A percentile compares a stretch with the other conserved stretches of the same genome.
Conservation (phyloP, 1,139 yeast genomes). For the Pichia sp. region DNA sequence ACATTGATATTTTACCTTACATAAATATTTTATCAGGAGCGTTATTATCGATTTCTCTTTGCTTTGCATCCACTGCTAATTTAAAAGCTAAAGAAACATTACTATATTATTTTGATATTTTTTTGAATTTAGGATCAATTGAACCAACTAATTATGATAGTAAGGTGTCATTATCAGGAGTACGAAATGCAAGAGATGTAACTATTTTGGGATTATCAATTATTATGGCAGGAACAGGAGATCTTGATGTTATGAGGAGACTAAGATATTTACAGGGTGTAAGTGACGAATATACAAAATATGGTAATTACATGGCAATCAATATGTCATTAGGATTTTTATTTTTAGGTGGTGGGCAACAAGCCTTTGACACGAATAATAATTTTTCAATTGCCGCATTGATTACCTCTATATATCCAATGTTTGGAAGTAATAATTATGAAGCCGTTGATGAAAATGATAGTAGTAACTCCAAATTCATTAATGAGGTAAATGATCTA, state of each 20-base stretch:
- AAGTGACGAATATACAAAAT: conserved; percentile 42
- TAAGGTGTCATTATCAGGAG: conserved; percentile 50
- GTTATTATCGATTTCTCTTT: conserved; percentile 68
- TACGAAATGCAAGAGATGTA: conserved; percentile 52
- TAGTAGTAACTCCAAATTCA: background rate
- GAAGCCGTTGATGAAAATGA: conserved; percentile 22
- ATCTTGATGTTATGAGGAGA: conserved; percentile 68
- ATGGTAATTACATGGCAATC: conserved; percentile 72
- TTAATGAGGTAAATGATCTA: conserved; percentile 35
- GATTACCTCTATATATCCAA: conserved; percentile 69
- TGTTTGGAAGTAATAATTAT: conserved; percentile 43
- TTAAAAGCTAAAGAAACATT: conserved; percentile 50
- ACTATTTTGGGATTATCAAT: conserved; percentile 61
- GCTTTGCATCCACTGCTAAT: conserved; percentile 68
- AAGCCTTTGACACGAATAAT: conserved; percentile 56
- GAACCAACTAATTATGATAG: conserved; percentile 52
- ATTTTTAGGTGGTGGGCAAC: conserved; percentile 90
- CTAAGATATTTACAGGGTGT: conserved; percentile 63
- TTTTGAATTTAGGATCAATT: conserved; percentile 48
- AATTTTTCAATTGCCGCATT: conserved; percentile 69
- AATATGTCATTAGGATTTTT: conserved; percentile 83
- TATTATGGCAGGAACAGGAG: conserved; percentile 91
- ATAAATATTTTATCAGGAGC: conserved; percentile 71
- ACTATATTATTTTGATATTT: conserved; percentile 54
- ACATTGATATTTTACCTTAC: conserved; percentile 60